These are phyloP conservation scores for Globisporangium cylindrosporum DNA, from an alignment of 352 stramenopile species.

Conservation along the genomic window DNA sequence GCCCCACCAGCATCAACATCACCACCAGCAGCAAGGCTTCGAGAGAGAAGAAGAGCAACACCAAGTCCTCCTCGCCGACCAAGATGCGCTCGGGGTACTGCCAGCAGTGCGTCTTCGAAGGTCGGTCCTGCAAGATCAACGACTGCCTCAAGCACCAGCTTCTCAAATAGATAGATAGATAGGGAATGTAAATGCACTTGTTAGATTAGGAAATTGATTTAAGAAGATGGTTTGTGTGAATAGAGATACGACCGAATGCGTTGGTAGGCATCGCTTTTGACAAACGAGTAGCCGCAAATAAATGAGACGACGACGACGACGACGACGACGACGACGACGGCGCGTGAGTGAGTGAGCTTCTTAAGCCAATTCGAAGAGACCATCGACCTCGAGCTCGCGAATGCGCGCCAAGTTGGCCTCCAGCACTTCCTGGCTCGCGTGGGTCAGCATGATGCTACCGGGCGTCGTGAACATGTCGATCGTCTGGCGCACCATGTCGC, in stretches of 20 bases:
- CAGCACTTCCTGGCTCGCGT: slow-evolving; percentile 86
- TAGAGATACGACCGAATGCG: background rate
- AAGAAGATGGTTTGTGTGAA: background rate
- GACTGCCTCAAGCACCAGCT: slow-evolving; percentile 65
- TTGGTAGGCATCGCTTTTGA: background rate
- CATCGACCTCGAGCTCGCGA: slow-evolving; percentile 78
- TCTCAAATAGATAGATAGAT: slow-evolving; percentile 25
- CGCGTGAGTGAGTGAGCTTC: background rate
- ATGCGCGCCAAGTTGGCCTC: slow-evolving; percentile 88
- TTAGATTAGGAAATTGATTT: slow-evolving; percentile 9
- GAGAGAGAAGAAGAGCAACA: slow-evolving; percentile 2
- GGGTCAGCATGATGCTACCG: slow-evolving; percentile 93
- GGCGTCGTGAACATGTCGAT: slow-evolving; percentile 95
- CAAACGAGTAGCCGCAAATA: background rate
- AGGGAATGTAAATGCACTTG: background rate
- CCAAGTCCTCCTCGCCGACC: slow-evolving; percentile 17
- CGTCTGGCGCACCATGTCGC: slow-evolving; percentile 86
- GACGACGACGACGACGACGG: background rate
- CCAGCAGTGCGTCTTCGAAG: slow-evolving; percentile 56
- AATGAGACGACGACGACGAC: background rate
- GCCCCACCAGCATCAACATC: background rate
- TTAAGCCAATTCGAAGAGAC: slow-evolving; percentile 71
- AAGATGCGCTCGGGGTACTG: slow-evolving; percentile 57
- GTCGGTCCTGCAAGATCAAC: slow-evolving; percentile 54
- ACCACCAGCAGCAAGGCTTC: background rate